These are phyloP conservation scores for Colletotrichum navitas DNA, from an alignment of 2,329 filamentous ascomycete genomes.

Conservation along the genomic window DNA sequence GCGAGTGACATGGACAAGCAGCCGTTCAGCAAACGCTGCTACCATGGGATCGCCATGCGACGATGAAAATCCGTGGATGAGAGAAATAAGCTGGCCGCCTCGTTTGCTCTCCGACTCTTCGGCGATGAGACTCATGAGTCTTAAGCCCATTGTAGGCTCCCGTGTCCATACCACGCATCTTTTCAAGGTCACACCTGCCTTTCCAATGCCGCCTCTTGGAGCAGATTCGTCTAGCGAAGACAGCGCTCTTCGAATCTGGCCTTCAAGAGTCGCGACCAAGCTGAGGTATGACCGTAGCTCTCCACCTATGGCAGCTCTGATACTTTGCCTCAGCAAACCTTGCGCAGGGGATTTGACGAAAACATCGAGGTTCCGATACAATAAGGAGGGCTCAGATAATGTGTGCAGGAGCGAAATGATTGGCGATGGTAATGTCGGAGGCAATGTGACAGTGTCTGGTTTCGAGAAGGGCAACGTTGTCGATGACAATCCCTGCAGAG, in stretches of 20 bases:
- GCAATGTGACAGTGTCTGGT: conserved; percentile 78
- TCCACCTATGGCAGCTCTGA: conserved; percentile 85
- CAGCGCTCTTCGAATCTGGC: conserved; percentile 87
- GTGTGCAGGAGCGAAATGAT: conserved; percentile 89
- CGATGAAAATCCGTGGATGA: conserved; percentile 93
- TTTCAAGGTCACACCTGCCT: conserved; percentile 92
- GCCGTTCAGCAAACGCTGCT: conserved; percentile 88
- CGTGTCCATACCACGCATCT: conserved; percentile 97
- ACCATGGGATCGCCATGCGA: conserved; percentile 97
- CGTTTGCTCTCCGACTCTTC: conserved; percentile 87
- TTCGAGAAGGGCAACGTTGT: conserved; percentile 83
- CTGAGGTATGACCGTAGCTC: conserved; percentile 92
- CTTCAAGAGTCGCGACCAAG: conserved; percentile 91
- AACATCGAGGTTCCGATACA: conserved; percentile 83
- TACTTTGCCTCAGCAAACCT: conserved; percentile 90
- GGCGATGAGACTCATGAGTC: conserved; percentile 93
- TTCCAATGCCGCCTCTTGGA: conserved; percentile 79
- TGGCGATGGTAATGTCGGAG: conserved; percentile 83
- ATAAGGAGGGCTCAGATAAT: conserved; percentile 90
- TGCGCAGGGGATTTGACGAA: conserved; percentile 87
- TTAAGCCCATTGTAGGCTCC: conserved; percentile 94
- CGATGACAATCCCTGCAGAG: conserved; percentile 91
- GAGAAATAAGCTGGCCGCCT: conserved; percentile 90
- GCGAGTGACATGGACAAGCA: conserved; percentile 87
- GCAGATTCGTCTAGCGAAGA: conserved; percentile 77